phyloP scores from a whole-genome alignment of 1,284 basidiomycete genomes.

The Heterobasidion occidentale region DNA sequence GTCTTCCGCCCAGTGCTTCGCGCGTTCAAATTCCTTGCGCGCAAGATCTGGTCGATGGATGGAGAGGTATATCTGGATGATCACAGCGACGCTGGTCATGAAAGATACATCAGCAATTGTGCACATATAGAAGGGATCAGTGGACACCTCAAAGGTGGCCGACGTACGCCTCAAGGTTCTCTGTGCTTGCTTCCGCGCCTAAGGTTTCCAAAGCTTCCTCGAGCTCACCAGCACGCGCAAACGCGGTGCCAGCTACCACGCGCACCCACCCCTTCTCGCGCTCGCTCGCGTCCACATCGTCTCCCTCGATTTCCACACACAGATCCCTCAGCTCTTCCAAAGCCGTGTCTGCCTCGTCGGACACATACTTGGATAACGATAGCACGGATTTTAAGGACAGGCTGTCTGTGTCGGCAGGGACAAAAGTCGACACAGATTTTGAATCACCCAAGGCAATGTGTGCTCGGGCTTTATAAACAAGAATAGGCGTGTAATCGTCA shows the following conservation, averaged over 20 bases:
- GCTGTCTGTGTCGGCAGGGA: conserved; percentile 55
- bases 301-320: conserved; percentile 78
- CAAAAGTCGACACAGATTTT: conserved; percentile 41
- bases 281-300: conserved; percentile 55
- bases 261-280: conserved; percentile 65
- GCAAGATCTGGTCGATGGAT: conserved; percentile 82
- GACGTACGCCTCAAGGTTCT: conserved; percentile 82
- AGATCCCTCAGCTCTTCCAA: conserved; percentile 82
- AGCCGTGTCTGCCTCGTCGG: conserved; percentile 45
- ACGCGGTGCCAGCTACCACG: conserved; percentile 79
- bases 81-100: conserved; percentile 60
- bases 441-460: conserved; percentile 72
- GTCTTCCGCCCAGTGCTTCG: conserved; percentile 84
- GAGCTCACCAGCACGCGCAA: conserved; percentile 73
- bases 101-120: background rate
- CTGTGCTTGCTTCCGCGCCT: conserved; percentile 57
- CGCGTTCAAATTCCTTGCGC: conserved; percentile 74
- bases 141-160: conserved; percentile 2
- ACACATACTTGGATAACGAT: conserved; percentile 63
- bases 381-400: conserved; percentile 64
- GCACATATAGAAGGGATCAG: background rate
- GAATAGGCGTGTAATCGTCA: conserved; percentile 51
- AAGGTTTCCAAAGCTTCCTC: conserved; percentile 91
- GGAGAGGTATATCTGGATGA: conserved; percentile 80
- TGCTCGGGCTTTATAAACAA: conserved; percentile 81